These are phyloP conservation scores for Fragilaria crotonensis DNA, from an alignment of 108 stramenopile species.

Conservation along the genomic window DNA sequence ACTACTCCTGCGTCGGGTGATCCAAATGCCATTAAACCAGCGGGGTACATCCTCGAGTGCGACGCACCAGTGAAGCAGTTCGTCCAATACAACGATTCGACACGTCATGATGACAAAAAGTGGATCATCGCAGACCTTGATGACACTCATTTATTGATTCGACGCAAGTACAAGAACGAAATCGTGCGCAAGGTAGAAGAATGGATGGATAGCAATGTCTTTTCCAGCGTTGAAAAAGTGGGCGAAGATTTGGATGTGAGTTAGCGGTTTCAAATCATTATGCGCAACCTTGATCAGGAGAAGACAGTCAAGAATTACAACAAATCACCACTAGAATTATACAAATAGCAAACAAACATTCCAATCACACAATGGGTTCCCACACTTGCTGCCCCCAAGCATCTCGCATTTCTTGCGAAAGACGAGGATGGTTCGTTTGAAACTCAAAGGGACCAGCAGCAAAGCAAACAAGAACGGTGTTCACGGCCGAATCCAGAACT, in stretches of 20 bases:
- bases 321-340: not conserved
- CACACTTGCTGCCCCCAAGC: slow-evolving; percentile 57
- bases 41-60: slow-evolving; percentile 72
- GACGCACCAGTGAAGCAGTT: slow-evolving; percentile 81
- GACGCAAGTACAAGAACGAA: slow-evolving; percentile 40
- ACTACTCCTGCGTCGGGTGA: not conserved
- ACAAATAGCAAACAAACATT: not conserved
- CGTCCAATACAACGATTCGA: slow-evolving; percentile 58
- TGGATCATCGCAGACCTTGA: slow-evolving; percentile 80
- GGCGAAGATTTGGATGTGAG: slow-evolving; percentile 43
- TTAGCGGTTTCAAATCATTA: not conserved
- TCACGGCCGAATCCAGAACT: slow-evolving; percentile 69
- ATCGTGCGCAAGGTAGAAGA: slow-evolving; percentile 67
- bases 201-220: slow-evolving; percentile 59
- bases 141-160: slow-evolving; percentile 69
- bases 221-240: slow-evolving; percentile 50
- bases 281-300: not conserved
- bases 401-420: slow-evolving; percentile 66
- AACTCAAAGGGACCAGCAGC: slow-evolving; percentile 80
- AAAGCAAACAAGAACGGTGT: slow-evolving; percentile 82
- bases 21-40: slow-evolving; percentile 3
- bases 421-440: slow-evolving; percentile 67
- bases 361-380: slow-evolving; percentile 8
- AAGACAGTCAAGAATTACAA: not conserved
- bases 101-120: slow-evolving; percentile 68